These are phyloP conservation scores for Tubosaeta sp. DNA, from an alignment of 768 basidiomycete species.

Conservation along the genomic window DNA sequence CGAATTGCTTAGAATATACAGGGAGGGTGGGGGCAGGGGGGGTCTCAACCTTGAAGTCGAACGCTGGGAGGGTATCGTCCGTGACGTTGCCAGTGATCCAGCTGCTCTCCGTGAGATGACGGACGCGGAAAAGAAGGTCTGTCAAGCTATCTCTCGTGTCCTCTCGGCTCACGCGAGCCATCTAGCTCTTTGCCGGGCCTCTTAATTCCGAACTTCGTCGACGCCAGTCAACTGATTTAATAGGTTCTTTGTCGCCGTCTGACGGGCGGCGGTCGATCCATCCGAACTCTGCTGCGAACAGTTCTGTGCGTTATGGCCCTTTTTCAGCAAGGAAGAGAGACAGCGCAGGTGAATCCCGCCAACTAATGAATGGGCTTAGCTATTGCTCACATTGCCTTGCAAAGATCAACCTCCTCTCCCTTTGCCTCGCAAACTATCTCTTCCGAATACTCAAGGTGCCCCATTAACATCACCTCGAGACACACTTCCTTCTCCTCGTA, in stretches of 20 bases:
- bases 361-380: neutral
- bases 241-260: conserved; percentile 54
- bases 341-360: conserved; percentile 50
- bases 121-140: conserved; percentile 86
- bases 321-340: conserved; percentile 61
- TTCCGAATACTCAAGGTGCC: conserved; percentile 52
- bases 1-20: conserved; percentile 79
- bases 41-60: conserved; percentile 83
- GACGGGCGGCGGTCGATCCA: conserved; percentile 61
- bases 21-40: conserved; percentile 68
- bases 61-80: conserved; percentile 84
- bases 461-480: conserved; percentile 59
- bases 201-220: conserved; percentile 87
- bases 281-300: conserved; percentile 39
- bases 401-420: conserved; percentile 56
- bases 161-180: conserved; percentile 27
- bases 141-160: conserved; percentile 16
- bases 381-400: conserved; percentile 9
- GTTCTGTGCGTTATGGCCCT: conserved; percentile 61
- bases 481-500: conserved; percentile 59
- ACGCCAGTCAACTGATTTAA: conserved; percentile 74
- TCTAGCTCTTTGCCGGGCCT: conserved; percentile 70
- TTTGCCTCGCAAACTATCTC: conserved; percentile 63
- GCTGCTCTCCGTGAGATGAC: conserved; percentile 72
- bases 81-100: conserved; percentile 70